Evolutionary conservation across 352 stramenopile species (phyloP).

Genomic region (Saprolegnia diclina): DNA sequence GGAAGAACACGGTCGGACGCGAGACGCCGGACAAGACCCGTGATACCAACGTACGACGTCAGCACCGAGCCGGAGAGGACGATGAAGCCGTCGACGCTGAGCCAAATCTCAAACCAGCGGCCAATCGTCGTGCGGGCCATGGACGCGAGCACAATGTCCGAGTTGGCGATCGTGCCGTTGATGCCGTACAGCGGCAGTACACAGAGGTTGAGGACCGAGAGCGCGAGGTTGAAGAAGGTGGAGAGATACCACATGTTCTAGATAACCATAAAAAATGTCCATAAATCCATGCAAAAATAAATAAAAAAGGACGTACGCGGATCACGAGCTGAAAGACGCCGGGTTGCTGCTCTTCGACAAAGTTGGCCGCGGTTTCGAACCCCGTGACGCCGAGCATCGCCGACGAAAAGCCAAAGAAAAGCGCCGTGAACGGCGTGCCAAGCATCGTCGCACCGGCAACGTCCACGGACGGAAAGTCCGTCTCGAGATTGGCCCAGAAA

Average conservation of each 20-base stretch:
- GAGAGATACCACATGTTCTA: slow-evolving; percentile 69
- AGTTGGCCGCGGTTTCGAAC: slow-evolving; percentile 80
- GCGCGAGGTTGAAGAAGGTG: slow-evolving; percentile 76
- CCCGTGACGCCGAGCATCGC: slow-evolving; percentile 79
- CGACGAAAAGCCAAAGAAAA: slow-evolving; percentile 53
- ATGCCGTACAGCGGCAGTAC: slow-evolving; percentile 58
- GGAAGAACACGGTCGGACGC: slow-evolving; percentile 70
- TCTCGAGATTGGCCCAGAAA: slow-evolving; percentile 51
- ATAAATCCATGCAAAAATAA: slow-evolving; percentile 10
- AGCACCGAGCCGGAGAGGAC: slow-evolving; percentile 79
- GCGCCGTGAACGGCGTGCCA: slow-evolving; percentile 32
- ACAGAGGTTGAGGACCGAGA: slow-evolving; percentile 56
- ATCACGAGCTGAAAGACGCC: slow-evolving; percentile 53
- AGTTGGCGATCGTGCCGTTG: slow-evolving; percentile 54
- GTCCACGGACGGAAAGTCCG: slow-evolving; percentile 36
- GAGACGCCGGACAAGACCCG: slow-evolving; percentile 66
- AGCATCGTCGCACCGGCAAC: slow-evolving; percentile 31
- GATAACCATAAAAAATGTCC: neutral
- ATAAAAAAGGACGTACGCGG: neutral
- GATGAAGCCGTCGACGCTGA: slow-evolving; percentile 78
- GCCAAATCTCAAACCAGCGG: slow-evolving; percentile 47
- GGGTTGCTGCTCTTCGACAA: slow-evolving; percentile 74
- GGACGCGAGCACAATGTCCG: slow-evolving; percentile 58
- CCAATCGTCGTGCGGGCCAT: slow-evolving; percentile 42
- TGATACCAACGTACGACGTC: slow-evolving; percentile 82